These are phyloP conservation scores for Posidonia oceanica DNA, from an alignment of 116 monocot species.

Conservation along the genomic window DNA sequence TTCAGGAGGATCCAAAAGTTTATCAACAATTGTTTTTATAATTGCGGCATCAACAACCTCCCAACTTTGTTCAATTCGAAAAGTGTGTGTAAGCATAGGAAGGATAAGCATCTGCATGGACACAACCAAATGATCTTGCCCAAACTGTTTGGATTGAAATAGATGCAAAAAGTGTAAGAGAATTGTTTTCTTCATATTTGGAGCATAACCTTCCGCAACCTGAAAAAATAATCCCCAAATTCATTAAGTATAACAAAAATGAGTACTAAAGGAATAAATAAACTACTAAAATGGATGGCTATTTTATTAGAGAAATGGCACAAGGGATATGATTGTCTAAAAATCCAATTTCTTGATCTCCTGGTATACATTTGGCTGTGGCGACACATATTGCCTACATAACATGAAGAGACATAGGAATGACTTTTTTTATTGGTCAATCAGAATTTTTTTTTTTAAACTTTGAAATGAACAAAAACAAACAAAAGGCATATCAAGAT, in stretches of 20 bases:
- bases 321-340: too few species aligned
- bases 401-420: too few species aligned
- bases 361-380: too few species aligned
- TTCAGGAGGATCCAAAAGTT: conserved; percentile 98
- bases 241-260: not conserved
- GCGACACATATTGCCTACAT: too few species aligned
- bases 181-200: conserved; percentile 82
- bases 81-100: conserved; percentile 94
- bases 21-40: conserved; percentile 95
- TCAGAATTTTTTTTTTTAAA: too few species aligned
- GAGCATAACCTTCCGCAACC: conserved; percentile 98
- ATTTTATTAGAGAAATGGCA: too few species aligned
- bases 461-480: too few species aligned
- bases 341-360: too few species aligned
- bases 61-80: conserved; percentile 91
- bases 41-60: conserved; percentile 86
- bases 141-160: conserved; percentile 82
- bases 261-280: not conserved
- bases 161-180: conserved; percentile 75
- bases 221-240: conserved; percentile 9
- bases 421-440: too few species aligned
- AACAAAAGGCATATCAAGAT: too few species aligned
- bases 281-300: too few species aligned
- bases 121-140: conserved; percentile 91
- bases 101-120: conserved; percentile 96